phyloP scores from a whole-genome alignment of 164 flowering plant genomes.

The Umbilicus rupestris region DNA sequence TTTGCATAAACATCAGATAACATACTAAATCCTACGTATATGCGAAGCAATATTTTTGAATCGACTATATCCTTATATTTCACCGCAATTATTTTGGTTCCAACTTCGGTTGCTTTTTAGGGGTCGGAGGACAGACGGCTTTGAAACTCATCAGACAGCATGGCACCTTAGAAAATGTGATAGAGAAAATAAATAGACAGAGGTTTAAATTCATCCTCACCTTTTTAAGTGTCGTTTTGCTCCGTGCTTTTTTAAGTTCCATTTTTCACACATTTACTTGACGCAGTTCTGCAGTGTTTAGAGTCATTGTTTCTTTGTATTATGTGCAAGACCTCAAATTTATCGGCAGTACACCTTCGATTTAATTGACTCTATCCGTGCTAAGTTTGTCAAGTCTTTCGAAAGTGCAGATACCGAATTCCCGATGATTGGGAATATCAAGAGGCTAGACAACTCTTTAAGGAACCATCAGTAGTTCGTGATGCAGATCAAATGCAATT shows the following conservation, averaged over 20 bases:
- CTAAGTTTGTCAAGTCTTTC: neutral
- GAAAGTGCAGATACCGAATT: conserved; percentile 53
- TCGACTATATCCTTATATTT: neutral
- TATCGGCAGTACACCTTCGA: neutral
- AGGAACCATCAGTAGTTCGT: conserved; percentile 58
- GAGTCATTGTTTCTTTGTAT: too few species aligned
- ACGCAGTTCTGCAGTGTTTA: neutral
- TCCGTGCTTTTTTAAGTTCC: neutral
- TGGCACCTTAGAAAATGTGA: conserved; percentile 76
- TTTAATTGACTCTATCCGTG: too few species aligned
- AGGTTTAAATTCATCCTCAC: conserved; percentile 32
- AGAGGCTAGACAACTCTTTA: conserved; percentile 72
- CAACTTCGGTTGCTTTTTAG: conserved; percentile 21
- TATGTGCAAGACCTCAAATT: too few species aligned
- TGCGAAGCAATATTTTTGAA: neutral
- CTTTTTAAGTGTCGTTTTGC: neutral
- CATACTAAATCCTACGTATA: too few species aligned
- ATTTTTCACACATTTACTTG: neutral
- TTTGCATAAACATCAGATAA: neutral
- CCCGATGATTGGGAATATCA: conserved; percentile 87
- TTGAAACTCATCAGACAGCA: conserved; percentile 88
- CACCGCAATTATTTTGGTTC: neutral
- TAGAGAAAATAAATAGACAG: conserved; percentile 84
- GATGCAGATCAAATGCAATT: conserved; percentile 51
- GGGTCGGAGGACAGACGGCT: conserved; percentile 91